Evolutionary conservation across 1,139 yeast species (phyloP).

Genomic region (Eremothecium cymbalariae): DNA sequence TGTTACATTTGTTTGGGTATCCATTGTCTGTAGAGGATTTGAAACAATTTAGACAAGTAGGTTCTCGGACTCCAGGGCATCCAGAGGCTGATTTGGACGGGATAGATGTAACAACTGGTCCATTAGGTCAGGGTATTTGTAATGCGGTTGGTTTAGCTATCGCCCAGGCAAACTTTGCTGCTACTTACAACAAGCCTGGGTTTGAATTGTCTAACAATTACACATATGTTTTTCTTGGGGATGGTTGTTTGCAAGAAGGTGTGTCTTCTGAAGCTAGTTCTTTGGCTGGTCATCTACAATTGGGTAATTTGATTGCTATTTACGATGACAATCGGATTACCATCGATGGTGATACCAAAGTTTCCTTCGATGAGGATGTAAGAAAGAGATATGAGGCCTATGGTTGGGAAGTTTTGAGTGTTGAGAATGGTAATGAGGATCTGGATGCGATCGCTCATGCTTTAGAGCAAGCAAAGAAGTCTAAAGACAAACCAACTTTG

Average conservation of each 20-base stretch:
- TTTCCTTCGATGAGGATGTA: slow-evolving; percentile 95
- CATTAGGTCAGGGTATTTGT: slow-evolving; percentile 96
- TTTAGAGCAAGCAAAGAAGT: slow-evolving; percentile 59
- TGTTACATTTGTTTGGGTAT: slow-evolving; percentile 82
- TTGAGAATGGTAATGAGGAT: slow-evolving; percentile 77
- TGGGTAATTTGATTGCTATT: slow-evolving; percentile 88
- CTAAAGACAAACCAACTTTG: slow-evolving; percentile 75
- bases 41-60: slow-evolving; percentile 82
- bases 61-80: slow-evolving; percentile 95
- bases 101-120: slow-evolving; percentile 97
- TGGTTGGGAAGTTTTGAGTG: slow-evolving; percentile 86
- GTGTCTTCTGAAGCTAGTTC: slow-evolving; percentile 91
- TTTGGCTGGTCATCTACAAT: slow-evolving; percentile 91
- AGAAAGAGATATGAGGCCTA: slow-evolving; percentile 77
- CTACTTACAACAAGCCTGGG: slow-evolving; percentile 87
- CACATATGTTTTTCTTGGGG: slow-evolving; percentile 84
- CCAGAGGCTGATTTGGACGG: slow-evolving; percentile 84
- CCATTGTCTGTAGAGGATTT: slow-evolving; percentile 77
- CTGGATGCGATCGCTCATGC: slow-evolving; percentile 66
- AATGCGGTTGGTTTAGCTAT: slow-evolving; percentile 97
- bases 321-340: slow-evolving; percentile 98
- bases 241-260: slow-evolving; percentile 99
- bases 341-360: slow-evolving; percentile 87
- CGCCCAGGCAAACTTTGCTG: slow-evolving; percentile 89
- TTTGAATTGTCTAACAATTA: slow-evolving; percentile 61